These are phyloP conservation scores for Guadua angustifolia DNA, from an alignment of 176 grass and related monocot genomes.

Conservation along the genomic window DNA sequence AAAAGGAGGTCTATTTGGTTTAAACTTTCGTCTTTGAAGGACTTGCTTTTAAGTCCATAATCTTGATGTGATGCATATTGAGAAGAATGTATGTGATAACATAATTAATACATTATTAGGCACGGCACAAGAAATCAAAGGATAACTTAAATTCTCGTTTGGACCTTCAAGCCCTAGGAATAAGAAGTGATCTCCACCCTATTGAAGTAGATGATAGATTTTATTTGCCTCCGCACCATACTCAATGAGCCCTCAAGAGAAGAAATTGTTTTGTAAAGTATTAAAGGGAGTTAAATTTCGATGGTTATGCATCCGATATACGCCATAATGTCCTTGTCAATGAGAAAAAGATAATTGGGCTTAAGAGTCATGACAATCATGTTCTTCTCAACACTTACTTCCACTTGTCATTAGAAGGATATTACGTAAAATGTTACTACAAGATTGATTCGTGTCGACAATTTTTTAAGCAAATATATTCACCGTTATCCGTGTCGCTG, in stretches of 20 bases:
- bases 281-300: background rate
- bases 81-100: no score
- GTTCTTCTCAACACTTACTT: no score
- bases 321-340: background rate
- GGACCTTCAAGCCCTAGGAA: background rate
- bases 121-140: background rate
- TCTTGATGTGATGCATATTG: no score
- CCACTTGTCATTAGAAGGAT: no score
- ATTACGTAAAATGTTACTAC: no score
- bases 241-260: background rate
- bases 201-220: background rate
- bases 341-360: background rate
- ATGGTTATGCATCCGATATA: background rate
- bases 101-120: background rate
- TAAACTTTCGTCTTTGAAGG: background rate
- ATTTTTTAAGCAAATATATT: no score
- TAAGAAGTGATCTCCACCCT: background rate
- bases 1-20: no score
- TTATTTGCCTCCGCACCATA: background rate
- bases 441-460: no score
- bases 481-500: no score
- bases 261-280: background rate
- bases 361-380: no score
- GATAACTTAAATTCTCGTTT: background rate
- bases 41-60: background rate